Conservation (phyloP, 2,329 filamentous ascomycete species). For the Lojkania enalia region DNA sequence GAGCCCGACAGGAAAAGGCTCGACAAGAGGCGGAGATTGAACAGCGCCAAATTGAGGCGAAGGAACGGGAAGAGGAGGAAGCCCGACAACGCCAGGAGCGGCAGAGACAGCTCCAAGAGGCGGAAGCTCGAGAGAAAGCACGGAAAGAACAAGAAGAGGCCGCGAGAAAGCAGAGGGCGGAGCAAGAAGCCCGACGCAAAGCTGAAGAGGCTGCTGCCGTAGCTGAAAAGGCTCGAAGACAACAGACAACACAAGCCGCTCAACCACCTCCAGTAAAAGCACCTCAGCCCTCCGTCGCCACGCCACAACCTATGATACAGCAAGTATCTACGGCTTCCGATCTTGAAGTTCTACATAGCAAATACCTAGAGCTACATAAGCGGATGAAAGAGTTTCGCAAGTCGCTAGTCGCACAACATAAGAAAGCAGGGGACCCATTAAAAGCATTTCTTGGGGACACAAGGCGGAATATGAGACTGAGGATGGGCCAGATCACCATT, state of each 20-base stretch:
- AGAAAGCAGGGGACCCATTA: slow-evolving; percentile 26
- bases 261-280: slow-evolving; percentile 8
- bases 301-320: neutral
- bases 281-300: neutral
- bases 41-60: slow-evolving; percentile 29
- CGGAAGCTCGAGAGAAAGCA: slow-evolving; percentile 33
- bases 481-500: slow-evolving; percentile 41
- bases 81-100: slow-evolving; percentile 32
- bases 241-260: slow-evolving; percentile 23
- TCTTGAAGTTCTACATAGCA: slow-evolving; percentile 35
- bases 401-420: slow-evolving; percentile 30
- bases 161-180: slow-evolving; percentile 29
- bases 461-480: slow-evolving; percentile 35
- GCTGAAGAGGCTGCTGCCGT: slow-evolving; percentile 33
- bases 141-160: slow-evolving; percentile 37
- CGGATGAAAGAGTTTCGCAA: slow-evolving; percentile 43
- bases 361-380: slow-evolving; percentile 41
- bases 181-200: slow-evolving; percentile 35
- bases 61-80: slow-evolving; percentile 35
- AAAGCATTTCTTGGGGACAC: slow-evolving; percentile 36
- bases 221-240: slow-evolving; percentile 28
- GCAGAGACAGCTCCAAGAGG: slow-evolving; percentile 34
- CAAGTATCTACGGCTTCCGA: slow-evolving; percentile 9
- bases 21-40: slow-evolving; percentile 45
- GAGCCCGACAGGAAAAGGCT: slow-evolving; percentile 49